A percentile compares a stretch with the other conserved stretches of the same genome.
Evolutionary conservation across 1,284 basidiomycete genomes (phyloP).

Genomic region (Ganoderma sinense): DNA sequence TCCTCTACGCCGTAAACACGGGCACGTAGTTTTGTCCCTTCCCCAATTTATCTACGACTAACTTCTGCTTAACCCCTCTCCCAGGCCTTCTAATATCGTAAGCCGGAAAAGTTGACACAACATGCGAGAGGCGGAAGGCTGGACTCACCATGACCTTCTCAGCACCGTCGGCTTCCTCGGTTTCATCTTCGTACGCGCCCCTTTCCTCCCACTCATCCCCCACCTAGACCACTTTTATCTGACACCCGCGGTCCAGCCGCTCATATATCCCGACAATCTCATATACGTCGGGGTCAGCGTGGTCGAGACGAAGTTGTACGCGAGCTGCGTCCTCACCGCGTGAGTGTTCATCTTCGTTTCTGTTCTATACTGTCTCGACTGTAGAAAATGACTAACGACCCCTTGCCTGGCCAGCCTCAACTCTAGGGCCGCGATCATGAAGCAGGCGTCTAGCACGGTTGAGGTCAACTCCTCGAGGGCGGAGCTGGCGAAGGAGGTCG

Average conservation of each 20-base stretch:
- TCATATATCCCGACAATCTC: not conserved
- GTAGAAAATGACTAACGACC: not conserved
- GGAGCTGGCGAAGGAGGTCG: not conserved
- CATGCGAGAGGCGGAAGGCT: not conserved
- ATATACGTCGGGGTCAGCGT: slow-evolving; percentile 9
- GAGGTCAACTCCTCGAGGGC: not conserved
- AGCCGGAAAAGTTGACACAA: not conserved
- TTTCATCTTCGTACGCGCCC: slow-evolving; percentile 1
- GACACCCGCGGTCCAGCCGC: not conserved
- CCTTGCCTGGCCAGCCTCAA: not conserved
- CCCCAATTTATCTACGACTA: rapidly evolving
- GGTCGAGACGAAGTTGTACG: slow-evolving; percentile 3
- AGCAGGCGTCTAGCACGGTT: not conserved
- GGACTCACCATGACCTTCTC: not conserved
- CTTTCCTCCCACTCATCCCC: not conserved
- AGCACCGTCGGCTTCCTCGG: not conserved
- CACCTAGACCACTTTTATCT: not conserved
- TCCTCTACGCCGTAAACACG: slow-evolving; percentile 9
- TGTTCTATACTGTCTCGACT: not conserved
- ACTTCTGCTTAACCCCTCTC: not conserved
- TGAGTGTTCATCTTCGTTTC: not conserved
- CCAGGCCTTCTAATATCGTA: not conserved
- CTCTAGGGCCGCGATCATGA: not conserved
- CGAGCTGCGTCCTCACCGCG: slow-evolving; percentile 8
- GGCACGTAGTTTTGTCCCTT: not conserved